Base-by-base conservation (phyloP, 2,329 filamentous ascomycete genomes). In the Neonectria hederae region DNA sequence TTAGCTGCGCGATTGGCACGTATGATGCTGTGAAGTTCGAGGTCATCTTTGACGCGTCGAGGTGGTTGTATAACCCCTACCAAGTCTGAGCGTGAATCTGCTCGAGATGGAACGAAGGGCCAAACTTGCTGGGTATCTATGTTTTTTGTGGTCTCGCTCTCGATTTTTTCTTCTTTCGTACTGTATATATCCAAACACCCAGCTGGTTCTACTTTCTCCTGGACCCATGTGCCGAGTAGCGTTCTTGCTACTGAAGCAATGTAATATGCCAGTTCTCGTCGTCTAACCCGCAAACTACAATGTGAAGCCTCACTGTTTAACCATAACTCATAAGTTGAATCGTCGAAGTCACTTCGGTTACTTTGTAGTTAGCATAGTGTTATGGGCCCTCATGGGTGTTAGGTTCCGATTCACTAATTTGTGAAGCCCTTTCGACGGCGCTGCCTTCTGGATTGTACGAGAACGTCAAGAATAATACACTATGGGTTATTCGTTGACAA, bases 1-100 rank as follows among this genome's bases (percentile, higher is more conserved):
- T 94, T 61, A 89, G 88, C 72, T 89, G 88, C 17, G 88, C 90
- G 1, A 83, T 96, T 49, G 92, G 92, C 1, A 85, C 89, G 13
- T 94, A 90, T 76, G 89, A 90, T 3, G 83, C 80, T n/a, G 86
- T 91, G 1, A 84, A 85, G 52, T 90, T 92, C 68, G 90, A 93
- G 77, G 85, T 90, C 10, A 81, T 88, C 8, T 89, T 92, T 72
- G 83, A 86, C 48, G 83, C 85, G 24, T 79, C 77, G 7, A 81
- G 81, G 75, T 92, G 90, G 89, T 69, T 83, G 76, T 91, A 86
- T 59, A 71, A 72, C 60, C 72, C 72, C 17, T 65, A 70, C 52
- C 66, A 45, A 21, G 58, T 74, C 22, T 75, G 52, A 66, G 24
- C 5, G 11, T 4, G 38, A 21, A 43, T 32, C 17, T 4, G 6